Evolutionary conservation across 495 filamentous ascomycete species (phyloP).

Genomic region (Penicillium soppii): DNA sequence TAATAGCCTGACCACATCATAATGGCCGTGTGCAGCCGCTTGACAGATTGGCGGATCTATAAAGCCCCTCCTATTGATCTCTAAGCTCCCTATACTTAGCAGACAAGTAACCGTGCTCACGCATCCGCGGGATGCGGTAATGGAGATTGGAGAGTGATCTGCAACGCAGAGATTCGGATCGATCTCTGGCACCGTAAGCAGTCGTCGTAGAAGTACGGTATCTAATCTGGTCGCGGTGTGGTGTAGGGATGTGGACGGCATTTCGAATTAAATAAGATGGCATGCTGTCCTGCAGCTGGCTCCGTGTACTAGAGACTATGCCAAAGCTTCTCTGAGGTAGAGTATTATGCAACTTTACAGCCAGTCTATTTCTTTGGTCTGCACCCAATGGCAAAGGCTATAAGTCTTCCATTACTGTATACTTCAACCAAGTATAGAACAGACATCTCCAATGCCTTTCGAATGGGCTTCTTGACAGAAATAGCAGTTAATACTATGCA

Average conservation of each 20-base stretch:
- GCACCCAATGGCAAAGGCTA: too few species aligned
- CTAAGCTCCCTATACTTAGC: conserved; percentile 3
- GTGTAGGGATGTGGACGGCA: conserved; percentile 9
- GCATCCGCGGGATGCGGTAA: not conserved
- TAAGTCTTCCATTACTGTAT: too few species aligned
- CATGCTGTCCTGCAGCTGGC: too few species aligned
- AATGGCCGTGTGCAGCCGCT: not conserved
- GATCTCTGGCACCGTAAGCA: conserved; percentile 6
- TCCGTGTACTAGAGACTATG: too few species aligned
- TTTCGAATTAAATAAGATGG: too few species aligned
- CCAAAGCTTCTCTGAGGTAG: too few species aligned
- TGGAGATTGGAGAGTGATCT: conserved; percentile 9
- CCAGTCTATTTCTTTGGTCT: too few species aligned
- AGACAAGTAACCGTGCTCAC: conserved; percentile 2
- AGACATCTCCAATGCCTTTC: too few species aligned
- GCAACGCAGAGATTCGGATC: conserved; percentile 2
- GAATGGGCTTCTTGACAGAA: too few species aligned
- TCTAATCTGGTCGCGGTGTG: conserved; percentile 4
- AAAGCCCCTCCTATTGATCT: conserved; percentile 7
- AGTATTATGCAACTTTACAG: too few species aligned
- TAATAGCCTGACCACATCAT: conserved; percentile 3
- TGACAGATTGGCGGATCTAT: conserved; percentile 8
- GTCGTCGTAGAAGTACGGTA: conserved; percentile 7
- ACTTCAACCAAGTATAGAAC: too few species aligned
- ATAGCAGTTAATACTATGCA: too few species aligned